Conservation (phyloP, 148 eudicot species). For the Camellia sinensis region DNA sequence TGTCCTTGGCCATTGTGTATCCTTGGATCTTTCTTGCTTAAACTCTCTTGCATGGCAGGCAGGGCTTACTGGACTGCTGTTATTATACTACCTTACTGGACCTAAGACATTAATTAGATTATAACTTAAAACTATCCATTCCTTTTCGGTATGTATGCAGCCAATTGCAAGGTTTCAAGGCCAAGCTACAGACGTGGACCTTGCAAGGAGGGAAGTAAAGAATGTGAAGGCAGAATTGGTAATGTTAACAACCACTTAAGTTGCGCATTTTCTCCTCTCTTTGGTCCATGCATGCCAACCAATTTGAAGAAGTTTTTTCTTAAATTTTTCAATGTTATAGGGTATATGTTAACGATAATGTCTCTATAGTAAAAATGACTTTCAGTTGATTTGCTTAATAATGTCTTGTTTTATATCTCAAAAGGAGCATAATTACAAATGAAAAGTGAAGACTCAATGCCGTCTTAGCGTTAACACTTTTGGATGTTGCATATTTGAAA, state of each 20-base stretch:
- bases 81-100: not conserved
- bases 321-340: no score
- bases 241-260: conserved; percentile 18
- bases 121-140: conserved; percentile 1
- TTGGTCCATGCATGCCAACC: not conserved
- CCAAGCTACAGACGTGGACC: conserved; percentile 84
- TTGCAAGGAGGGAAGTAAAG: conserved; percentile 68
- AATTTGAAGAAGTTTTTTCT: no score
- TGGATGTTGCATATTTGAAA: not conserved
- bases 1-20: not conserved
- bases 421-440: not conserved
- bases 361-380: no score
- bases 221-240: conserved; percentile 78
- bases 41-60: no score
- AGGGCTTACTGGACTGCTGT: not conserved
- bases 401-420: no score
- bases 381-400: no score
- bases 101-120: not conserved
- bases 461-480: not conserved
- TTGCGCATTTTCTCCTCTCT: not conserved
- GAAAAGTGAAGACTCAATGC: not conserved
- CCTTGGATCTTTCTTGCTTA: conserved; percentile 9
- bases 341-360: no score
- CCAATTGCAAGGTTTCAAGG: conserved; percentile 91
- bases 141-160: conserved; percentile 38